These are phyloP conservation scores for Effrenium voratum DNA, from an alignment of 73 alveolate genomes.

Conservation along the genomic window DNA sequence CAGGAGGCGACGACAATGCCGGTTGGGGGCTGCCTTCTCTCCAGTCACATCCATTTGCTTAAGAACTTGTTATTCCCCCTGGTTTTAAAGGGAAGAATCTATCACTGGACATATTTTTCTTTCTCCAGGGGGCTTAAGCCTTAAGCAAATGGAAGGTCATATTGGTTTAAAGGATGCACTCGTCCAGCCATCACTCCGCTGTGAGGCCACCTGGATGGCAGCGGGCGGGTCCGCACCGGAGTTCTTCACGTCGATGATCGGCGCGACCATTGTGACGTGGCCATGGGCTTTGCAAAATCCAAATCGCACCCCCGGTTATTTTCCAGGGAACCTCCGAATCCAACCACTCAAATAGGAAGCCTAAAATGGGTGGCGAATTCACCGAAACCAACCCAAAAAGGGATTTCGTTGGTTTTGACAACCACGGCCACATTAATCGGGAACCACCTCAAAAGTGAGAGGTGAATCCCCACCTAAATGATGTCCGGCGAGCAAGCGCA, in stretches of 20 bases:
- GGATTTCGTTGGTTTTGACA: too few relatives aligned
- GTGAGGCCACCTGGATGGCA: slow-evolving; percentile 93
- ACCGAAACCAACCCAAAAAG: too few relatives aligned
- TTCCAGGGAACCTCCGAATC: too few relatives aligned
- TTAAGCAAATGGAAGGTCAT: neutral
- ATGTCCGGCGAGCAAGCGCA: too few relatives aligned
- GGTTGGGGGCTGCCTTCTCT: neutral
- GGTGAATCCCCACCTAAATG: too few relatives aligned
- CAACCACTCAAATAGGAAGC: too few relatives aligned
- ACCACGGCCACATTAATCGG: too few relatives aligned
- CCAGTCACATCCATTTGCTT: neutral
- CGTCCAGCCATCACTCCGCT: too few relatives aligned
- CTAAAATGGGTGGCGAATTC: too few relatives aligned
- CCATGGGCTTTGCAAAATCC: too few relatives aligned
- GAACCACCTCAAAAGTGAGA: too few relatives aligned
- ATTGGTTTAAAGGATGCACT: neutral
- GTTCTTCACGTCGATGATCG: slow-evolving; percentile 79
- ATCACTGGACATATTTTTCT: neutral
- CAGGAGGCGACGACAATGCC: neutral
- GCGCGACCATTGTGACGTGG: slow-evolving; percentile 41
- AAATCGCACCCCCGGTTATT: too few relatives aligned
- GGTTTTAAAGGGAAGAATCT: neutral
- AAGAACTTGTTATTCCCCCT: neutral
- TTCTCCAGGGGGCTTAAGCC: neutral
- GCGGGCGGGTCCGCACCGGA: slow-evolving; percentile 93